Base-by-base conservation (phyloP, 2,329 filamentous ascomycete genomes). In the Botryosphaeria agaves region DNA sequence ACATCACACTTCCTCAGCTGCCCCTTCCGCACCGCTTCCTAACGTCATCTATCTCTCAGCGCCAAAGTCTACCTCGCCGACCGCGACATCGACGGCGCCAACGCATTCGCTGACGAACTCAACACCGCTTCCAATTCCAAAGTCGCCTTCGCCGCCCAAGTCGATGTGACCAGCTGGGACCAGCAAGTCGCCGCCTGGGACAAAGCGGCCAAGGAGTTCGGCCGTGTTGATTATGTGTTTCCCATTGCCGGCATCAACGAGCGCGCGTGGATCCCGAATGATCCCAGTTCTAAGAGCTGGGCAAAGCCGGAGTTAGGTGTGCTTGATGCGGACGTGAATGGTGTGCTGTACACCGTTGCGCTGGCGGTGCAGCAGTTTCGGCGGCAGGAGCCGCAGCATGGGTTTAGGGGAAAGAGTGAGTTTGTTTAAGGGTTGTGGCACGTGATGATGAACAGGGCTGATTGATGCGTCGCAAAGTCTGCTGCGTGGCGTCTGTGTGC, bases 51-150 rank as follows among this genome's bases (percentile, higher is more conserved):
- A 7, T 16, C 27, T 15, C 27, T 40, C 26, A 62, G 59, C 8
- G 59, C 66, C 36, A 54, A 59, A 23, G 61, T 71, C 20, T 61
- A 59, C 33, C 62, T 65, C 3, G 52, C 66, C 18, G 55, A 58
- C 34, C 36, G 38, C 18, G 44, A 55, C 34, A 32, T 46, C n/a
- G 7, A 34, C 14, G 38, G 36, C 6, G 43, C 48, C 6, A 18
- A 47, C 33, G 14, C 38, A n/a, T 35, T 49, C 5, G 46, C 44
- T n/a, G 20, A 31, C 11, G 12, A 31, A 4, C 36, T 48, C 21
- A 40, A 44, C 21, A 30, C 30, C 12, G n/a, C n/a, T n/a, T n/a
- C n/a, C n/a, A 9, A 29, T 3, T 18, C n/a, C 8, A 25, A 32
- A 3, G 36, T 32, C 12, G 36, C 44, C 1, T 32, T 44, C 17